Conservation (phyloP, 2,329 filamentous ascomycete genomes). For the Fusarium tuaranense region DNA sequence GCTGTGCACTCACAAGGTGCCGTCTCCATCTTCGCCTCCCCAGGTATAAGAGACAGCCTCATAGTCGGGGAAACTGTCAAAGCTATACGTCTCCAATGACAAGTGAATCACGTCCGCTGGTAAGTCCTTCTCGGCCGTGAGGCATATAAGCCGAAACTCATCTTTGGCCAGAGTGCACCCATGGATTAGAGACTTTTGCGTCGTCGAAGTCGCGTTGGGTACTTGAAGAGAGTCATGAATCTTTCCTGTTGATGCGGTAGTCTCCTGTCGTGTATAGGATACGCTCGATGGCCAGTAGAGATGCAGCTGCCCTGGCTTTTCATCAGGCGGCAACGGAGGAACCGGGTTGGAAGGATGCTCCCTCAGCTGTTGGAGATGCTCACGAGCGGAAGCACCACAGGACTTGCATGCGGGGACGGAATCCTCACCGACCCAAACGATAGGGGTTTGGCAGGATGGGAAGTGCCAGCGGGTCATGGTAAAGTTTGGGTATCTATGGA, state of each 20-base stretch:
- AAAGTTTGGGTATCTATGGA: neutral
- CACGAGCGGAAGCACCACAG: neutral
- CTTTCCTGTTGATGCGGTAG: rapidly evolving
- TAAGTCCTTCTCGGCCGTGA: neutral
- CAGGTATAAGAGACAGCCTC: neutral
- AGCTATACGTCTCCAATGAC: neutral
- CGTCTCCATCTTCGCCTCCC: neutral
- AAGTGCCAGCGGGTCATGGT: neutral
- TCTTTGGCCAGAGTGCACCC: neutral
- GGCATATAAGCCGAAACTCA: neutral
- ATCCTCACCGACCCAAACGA: neutral
- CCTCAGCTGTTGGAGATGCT: neutral
- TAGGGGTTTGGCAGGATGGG: neutral
- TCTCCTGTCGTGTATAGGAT: neutral
- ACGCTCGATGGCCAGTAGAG: neutral
- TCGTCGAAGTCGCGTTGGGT: rapidly evolving
- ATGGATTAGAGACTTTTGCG: neutral
- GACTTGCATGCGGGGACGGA: neutral
- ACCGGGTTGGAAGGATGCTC: neutral
- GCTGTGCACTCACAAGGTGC: neutral
- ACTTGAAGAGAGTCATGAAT: neutral
- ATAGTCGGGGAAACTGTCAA: neutral
- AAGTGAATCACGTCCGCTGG: neutral
- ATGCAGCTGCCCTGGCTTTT: neutral
- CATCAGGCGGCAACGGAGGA: neutral